Conservation (phyloP, 2,329 filamentous ascomycete species). For the Macrophomina phaseolina region DNA sequence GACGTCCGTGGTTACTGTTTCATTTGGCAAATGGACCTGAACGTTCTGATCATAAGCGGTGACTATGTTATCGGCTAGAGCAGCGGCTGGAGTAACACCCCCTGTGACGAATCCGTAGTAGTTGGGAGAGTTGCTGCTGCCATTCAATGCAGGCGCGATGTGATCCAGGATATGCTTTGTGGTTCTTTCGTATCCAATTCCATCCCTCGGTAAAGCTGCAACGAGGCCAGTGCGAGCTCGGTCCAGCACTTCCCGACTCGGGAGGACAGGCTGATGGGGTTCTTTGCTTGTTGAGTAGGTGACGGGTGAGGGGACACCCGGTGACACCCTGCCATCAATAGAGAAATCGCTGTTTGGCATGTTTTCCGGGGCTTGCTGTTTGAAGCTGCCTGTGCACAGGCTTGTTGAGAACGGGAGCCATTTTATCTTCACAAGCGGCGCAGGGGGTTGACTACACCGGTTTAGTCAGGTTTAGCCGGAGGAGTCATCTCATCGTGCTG, state of each 20-base stretch:
- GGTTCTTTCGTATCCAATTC: slow-evolving; percentile 51
- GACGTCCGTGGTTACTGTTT: slow-evolving; percentile 76
- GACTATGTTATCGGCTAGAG: slow-evolving; percentile 84
- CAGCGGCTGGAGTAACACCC: slow-evolving; percentile 76
- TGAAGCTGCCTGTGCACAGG: neutral
- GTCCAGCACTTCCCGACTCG: slow-evolving; percentile 37
- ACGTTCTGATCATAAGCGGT: slow-evolving; percentile 83
- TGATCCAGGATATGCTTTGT: slow-evolving; percentile 53
- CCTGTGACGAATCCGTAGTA: slow-evolving; percentile 94
- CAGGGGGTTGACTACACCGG: neutral
- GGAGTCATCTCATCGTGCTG: slow-evolving; percentile 1
- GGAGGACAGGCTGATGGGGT: slow-evolving; percentile 41
- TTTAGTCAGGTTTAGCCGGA: slow-evolving; percentile 10
- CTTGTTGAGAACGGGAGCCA: neutral
- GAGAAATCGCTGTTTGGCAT: neutral
- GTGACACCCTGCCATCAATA: too few relatives aligned
- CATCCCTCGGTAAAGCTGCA: slow-evolving; percentile 44
- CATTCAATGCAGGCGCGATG: slow-evolving; percentile 66
- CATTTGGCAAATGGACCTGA: slow-evolving; percentile 77
- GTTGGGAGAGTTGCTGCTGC: slow-evolving; percentile 57
- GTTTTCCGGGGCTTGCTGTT: neutral
- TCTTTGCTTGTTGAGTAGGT: slow-evolving; percentile 17
- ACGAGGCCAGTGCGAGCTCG: slow-evolving; percentile 44
- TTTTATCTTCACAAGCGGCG: neutral
- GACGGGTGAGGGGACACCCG: neutral